These are phyloP conservation scores for Cryptococcus hybrid DNA, from an alignment of 1,284 basidiomycete species.

Conservation along the genomic window DNA sequence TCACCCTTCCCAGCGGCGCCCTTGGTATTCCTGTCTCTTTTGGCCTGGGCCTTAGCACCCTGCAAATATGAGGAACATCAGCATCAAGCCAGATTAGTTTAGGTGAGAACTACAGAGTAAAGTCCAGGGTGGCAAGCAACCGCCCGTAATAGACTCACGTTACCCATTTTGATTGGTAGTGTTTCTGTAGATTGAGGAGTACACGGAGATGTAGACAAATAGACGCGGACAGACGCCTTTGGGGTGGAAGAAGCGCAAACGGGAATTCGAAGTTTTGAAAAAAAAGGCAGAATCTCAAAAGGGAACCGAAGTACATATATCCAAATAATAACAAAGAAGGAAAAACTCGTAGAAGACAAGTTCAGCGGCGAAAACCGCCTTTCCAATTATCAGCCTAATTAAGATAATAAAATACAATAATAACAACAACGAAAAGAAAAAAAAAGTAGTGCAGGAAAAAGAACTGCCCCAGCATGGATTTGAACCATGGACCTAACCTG, in stretches of 20 bases:
- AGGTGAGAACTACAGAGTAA: too few species aligned
- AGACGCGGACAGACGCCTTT: too few species aligned
- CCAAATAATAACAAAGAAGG: constrained; percentile 1
- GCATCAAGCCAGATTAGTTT: too few species aligned
- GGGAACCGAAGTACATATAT: too few species aligned
- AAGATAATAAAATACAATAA: background rate
- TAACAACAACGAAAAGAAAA: background rate
- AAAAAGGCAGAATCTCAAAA: too few species aligned
- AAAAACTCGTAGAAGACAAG: too few species aligned
- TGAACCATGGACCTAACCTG: constrained; percentile 13
- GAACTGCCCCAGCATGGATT: constrained; percentile 10
- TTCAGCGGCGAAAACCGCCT: too few species aligned
- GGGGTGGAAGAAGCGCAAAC: too few species aligned
- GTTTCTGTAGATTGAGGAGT: too few species aligned
- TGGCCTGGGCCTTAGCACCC: constrained; percentile 48
- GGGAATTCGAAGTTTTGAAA: too few species aligned
- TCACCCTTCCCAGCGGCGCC: constrained; percentile 31
- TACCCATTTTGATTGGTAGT: background rate
- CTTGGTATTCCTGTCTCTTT: constrained; percentile 37
- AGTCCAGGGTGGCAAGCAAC: too few species aligned
- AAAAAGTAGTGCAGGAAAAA: constrained; percentile 1
- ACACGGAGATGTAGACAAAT: too few species aligned
- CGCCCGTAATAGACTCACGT: background rate
- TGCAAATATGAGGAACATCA: constrained; percentile 17
- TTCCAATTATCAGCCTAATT: background rate